Percentiles rank a stretch among this genome's conserved stretches.
phyloP scores from a whole-genome alignment of 306 rosid species.

The Heteromeles arbutifolia region DNA sequence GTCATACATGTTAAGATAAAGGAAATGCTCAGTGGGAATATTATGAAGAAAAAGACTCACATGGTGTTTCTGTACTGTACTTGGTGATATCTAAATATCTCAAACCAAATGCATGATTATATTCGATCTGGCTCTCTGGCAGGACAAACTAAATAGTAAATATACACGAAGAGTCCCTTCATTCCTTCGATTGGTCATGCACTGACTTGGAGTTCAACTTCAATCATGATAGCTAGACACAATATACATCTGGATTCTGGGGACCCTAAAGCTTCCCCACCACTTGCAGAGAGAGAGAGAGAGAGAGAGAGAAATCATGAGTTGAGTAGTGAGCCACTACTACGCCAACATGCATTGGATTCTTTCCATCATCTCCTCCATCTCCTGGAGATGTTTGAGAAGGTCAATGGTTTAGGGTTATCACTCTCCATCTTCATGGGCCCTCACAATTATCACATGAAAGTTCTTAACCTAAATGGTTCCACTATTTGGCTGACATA shows the following conservation, averaged over 20 bases:
- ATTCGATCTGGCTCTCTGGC: neutral
- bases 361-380: neutral
- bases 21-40: conserved; percentile 22
- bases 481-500: conserved; percentile 20
- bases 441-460: conserved; percentile 37
- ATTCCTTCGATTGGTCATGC: conserved; percentile 40
- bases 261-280: conserved; percentile 38
- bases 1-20: neutral
- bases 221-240: conserved; percentile 18
- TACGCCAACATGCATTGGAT: conserved; percentile 4
- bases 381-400: conserved; percentile 10
- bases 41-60: conserved; percentile 18
- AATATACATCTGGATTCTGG: conserved; percentile 15
- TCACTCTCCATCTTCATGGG: conserved; percentile 42
- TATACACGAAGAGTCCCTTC: conserved; percentile 28
- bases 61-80: conserved; percentile 34
- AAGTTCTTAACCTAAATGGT: conserved; percentile 34
- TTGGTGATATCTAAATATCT: conserved; percentile 7
- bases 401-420: conserved; percentile 28
- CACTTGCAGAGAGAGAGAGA: conserved; percentile 29
- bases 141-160: conserved; percentile 38
- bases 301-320: too few species aligned
- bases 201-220: conserved; percentile 30
- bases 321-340: conserved; percentile 30
- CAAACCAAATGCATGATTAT: conserved; percentile 18